Conservation (phyloP, 225 moss, liverwort and hornwort genomes). For the Straminergon stramineum region DNA sequence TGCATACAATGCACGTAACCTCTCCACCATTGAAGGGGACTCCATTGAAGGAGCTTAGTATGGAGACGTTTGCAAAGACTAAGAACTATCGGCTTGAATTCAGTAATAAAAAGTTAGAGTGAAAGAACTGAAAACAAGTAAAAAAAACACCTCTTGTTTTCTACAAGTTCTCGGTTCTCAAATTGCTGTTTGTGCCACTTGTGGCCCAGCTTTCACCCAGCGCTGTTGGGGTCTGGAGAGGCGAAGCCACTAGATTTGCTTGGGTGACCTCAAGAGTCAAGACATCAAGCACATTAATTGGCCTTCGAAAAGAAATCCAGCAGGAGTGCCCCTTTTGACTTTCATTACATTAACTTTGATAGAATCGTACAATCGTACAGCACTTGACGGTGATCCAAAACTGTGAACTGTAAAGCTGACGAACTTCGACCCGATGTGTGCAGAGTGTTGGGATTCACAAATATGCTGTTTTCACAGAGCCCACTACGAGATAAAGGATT, state of each 20-base stretch:
- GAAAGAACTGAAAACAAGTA: not conserved
- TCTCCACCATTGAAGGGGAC: not conserved
- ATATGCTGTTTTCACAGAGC: not conserved
- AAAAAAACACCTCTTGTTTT: not conserved
- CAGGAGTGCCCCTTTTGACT: not conserved
- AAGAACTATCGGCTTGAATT: not conserved
- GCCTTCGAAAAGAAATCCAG: not conserved
- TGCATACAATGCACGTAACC: not conserved
- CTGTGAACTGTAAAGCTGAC: not conserved
- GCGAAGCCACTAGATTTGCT: not conserved
- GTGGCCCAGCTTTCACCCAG: not conserved
- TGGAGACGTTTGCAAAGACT: not conserved
- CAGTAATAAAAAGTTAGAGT: too few species aligned
- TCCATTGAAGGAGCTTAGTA: not conserved
- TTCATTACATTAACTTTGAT: not conserved
- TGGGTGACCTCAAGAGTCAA: too few species aligned
- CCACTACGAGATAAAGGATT: not conserved
- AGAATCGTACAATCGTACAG: not conserved
- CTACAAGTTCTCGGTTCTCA: not conserved
- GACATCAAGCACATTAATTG: not conserved
- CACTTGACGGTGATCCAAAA: not conserved
- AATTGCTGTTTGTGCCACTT: not conserved
- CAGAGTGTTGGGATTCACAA: not conserved
- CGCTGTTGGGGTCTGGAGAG: too few species aligned
- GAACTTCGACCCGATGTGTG: not conserved